Evolutionary conservation across 495 filamentous ascomycete genomes (phyloP).

Genomic region (Pseudevernia furfuracea): DNA sequence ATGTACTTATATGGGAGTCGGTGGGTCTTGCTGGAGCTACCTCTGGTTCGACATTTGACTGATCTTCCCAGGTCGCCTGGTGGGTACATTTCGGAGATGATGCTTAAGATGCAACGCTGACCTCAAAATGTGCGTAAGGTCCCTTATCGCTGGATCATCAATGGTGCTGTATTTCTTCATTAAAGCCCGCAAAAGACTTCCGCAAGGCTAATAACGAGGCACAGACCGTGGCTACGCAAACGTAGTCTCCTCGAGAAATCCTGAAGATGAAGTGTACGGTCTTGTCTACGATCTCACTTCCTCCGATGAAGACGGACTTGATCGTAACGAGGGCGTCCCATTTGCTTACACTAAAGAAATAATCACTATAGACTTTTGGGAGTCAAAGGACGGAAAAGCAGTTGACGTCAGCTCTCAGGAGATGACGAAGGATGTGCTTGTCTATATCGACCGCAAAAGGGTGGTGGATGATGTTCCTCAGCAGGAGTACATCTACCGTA

Average conservation of each 20-base stretch:
- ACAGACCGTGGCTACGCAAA: conserved; percentile 58
- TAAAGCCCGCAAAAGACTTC: not conserved
- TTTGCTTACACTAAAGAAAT: conserved; percentile 43
- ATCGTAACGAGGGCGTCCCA: conserved; percentile 53
- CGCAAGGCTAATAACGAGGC: conserved; percentile 13
- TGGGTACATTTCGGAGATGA: too few relatives aligned
- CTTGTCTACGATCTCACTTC: conserved; percentile 43
- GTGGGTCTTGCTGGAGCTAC: conserved; percentile 10
- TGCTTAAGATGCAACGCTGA: too few relatives aligned
- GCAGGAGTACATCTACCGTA: conserved; percentile 58
- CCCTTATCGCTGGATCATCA: conserved; percentile 59
- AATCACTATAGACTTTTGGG: conserved; percentile 38
- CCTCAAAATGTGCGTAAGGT: too few relatives aligned
- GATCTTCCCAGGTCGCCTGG: conserved; percentile 31
- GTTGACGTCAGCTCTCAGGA: conserved; percentile 32
- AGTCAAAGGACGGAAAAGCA: conserved; percentile 35
- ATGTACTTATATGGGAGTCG: conserved; percentile 41
- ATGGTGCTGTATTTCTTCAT: conserved; percentile 22
- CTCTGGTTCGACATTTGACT: not conserved
- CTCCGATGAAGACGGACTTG: conserved; percentile 42
- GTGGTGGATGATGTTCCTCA: conserved; percentile 38
- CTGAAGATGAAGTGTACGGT: conserved; percentile 38
- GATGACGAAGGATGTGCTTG: conserved; percentile 34
- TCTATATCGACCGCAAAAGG: conserved; percentile 51
- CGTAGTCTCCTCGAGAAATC: conserved; percentile 41